Conservation (phyloP, 2,329 filamentous ascomycete species). For the Hirsutella thompsonii region DNA sequence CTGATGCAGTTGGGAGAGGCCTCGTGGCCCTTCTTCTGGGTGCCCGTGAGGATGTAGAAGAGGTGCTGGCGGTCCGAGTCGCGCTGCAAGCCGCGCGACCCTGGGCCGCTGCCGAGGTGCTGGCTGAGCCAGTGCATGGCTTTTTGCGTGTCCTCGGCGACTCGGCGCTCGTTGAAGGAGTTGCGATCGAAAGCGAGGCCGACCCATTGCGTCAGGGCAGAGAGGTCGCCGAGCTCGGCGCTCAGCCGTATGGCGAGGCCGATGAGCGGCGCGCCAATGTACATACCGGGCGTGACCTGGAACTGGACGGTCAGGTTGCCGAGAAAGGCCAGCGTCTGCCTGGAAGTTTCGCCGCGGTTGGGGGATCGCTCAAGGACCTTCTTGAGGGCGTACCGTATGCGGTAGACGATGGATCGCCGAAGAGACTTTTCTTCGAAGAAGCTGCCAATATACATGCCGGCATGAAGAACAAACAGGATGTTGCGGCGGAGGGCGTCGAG, state of each 20-base stretch:
- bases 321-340: constrained; percentile 21
- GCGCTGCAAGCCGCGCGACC: neutral
- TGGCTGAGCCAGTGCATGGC: constrained; percentile 8
- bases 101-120: neutral
- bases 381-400: constrained; percentile 12
- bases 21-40: constrained; percentile 10
- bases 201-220: constrained; percentile 13
- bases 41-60: constrained; percentile 16
- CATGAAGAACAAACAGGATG: constrained; percentile 14
- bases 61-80: constrained; percentile 11
- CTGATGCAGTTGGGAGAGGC: constrained; percentile 11
- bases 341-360: constrained; percentile 1
- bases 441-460: constrained; percentile 8
- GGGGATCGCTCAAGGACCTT: constrained; percentile 6
- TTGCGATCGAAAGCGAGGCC: constrained; percentile 8
- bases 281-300: constrained; percentile 7
- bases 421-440: constrained; percentile 5
- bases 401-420: constrained; percentile 6
- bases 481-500: constrained; percentile 17
- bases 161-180: constrained; percentile 6
- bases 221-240: constrained; percentile 12
- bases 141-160: constrained; percentile 9
- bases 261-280: constrained; percentile 15
- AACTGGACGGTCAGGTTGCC: constrained; percentile 26
- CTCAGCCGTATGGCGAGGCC: constrained; percentile 18